Conservation (phyloP, 306 rosid species). For the Prosopis cineraria region DNA sequence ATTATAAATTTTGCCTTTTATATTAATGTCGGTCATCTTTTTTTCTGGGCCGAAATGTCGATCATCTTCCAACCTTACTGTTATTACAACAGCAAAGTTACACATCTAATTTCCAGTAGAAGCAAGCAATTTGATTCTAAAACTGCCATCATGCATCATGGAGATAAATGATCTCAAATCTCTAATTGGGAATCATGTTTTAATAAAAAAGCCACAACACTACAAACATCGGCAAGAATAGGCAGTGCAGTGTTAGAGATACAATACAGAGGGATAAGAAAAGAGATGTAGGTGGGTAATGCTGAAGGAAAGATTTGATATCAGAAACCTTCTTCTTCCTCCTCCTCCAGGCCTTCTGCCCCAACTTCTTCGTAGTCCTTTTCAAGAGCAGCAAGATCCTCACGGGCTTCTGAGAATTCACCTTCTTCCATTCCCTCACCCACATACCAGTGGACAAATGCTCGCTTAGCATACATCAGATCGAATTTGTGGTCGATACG, state of each 20-base stretch:
- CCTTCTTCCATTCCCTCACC: constrained; percentile 96
- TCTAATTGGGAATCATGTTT: not conserved
- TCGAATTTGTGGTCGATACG: constrained; percentile 76
- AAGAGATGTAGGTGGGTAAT: not conserved
- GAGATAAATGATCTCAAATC: constrained; percentile 7
- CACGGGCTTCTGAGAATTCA: constrained; percentile 80
- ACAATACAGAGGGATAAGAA: constrained; percentile 14
- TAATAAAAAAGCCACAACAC: constrained; percentile 6
- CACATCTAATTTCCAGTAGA: not conserved
- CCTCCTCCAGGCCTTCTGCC: constrained; percentile 57
- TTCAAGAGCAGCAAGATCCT: constrained; percentile 82
- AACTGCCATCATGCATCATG: constrained; percentile 13
- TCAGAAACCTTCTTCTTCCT: constrained; percentile 52
- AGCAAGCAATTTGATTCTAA: not conserved
- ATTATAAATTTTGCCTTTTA: too few species aligned
- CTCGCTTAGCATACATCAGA: constrained; percentile 73
- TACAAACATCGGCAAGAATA: constrained; percentile 18
- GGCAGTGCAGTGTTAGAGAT: not conserved
- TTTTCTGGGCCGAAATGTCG: too few species aligned
- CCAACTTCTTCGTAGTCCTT: constrained; percentile 81
- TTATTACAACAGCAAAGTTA: not conserved
- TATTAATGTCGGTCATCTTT: too few species aligned
- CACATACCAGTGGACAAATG: constrained; percentile 83
- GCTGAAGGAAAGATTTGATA: constrained; percentile 6
- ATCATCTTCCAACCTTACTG: not conserved